phyloP scores from a whole-genome alignment of 2,329 filamentous ascomycete genomes.

The Hirsutella thompsonii region DNA sequence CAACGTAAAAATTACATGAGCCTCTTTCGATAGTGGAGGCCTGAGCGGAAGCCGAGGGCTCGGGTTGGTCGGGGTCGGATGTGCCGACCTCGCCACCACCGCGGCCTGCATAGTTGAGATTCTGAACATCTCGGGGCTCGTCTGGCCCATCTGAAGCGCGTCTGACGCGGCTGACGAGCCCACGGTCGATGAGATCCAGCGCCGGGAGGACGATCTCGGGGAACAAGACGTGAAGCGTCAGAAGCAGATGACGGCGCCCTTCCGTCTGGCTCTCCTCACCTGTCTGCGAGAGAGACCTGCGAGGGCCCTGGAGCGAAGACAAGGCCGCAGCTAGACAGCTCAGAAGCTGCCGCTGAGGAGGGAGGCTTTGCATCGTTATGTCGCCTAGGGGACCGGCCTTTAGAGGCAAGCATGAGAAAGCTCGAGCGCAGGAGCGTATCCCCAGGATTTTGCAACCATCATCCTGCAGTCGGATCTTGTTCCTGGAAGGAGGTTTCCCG shows the following conservation, averaged over 20 bases:
- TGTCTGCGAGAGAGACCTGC: conserved; percentile 11
- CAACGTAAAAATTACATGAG: conserved; percentile 38
- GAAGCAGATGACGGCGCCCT: conserved; percentile 38
- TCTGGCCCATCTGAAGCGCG: not conserved
- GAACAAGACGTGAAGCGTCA: conserved; percentile 76
- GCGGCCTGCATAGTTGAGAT: too few species aligned
- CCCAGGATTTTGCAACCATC: too few species aligned
- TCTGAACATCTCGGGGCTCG: too few species aligned
- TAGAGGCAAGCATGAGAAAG: not conserved
- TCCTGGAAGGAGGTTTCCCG: too few species aligned
- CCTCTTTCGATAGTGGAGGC: not conserved
- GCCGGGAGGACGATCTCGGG: conserved; percentile 71
- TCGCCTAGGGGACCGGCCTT: not conserved
- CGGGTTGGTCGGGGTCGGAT: not conserved
- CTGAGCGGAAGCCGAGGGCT: not conserved
- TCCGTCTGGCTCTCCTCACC: not conserved
- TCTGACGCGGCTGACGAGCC: conserved; percentile 48
- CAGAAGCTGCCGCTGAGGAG: conserved; percentile 29
- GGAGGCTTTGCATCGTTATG: conserved; percentile 4
- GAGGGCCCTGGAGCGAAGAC: conserved; percentile 4
- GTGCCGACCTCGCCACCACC: not conserved
- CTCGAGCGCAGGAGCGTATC: too few species aligned
- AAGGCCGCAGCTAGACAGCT: conserved; percentile 31
- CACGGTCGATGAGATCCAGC: conserved; percentile 73
- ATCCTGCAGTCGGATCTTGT: too few species aligned